These are phyloP conservation scores for Mucor lusitanicus DNA, from an alignment of 371 early-diverging fungal genomes.

Conservation along the genomic window DNA sequence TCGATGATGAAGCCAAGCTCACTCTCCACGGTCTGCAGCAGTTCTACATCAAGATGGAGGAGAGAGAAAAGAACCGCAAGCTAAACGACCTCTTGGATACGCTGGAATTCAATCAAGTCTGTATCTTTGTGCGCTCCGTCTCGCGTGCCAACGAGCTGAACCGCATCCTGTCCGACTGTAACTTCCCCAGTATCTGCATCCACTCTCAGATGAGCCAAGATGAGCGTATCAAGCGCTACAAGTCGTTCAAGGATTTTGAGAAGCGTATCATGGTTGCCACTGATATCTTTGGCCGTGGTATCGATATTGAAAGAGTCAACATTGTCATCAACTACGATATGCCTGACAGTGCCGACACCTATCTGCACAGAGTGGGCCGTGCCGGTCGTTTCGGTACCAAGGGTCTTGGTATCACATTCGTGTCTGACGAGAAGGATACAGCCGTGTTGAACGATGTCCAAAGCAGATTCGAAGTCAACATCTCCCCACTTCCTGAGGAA, in stretches of 20 bases:
- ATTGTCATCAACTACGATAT: conserved; percentile 99
- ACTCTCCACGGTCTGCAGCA: conserved; percentile 98
- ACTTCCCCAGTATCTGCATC: conserved; percentile 95
- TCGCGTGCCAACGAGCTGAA: conserved; percentile 86
- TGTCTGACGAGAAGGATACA: conserved; percentile 88
- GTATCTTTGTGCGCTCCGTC: conserved; percentile 97
- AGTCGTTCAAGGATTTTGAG: conserved; percentile 93
- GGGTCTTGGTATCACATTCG: conserved; percentile 97
- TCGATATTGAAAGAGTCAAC: conserved; percentile 98
- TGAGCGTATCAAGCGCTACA: conserved; percentile 91
- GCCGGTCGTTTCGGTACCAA: conserved; percentile 99
- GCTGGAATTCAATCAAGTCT: conserved; percentile 97
- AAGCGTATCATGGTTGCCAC: conserved; percentile 98
- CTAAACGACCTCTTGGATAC: conserved; percentile 92
- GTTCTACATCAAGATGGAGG: conserved; percentile 86
- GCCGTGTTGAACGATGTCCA: conserved; percentile 88
- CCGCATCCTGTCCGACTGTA: conserved; percentile 83
- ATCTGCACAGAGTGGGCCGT: conserved; percentile 98
- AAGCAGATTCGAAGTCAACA: conserved; percentile 95
- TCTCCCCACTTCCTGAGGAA: conserved; percentile 85
- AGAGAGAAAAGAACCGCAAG: conserved; percentile 92
- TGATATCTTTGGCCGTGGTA: conserved; percentile 98
- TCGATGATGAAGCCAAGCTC: conserved; percentile 98
- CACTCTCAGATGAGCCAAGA: conserved; percentile 91
- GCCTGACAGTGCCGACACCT: conserved; percentile 92